Conservation (phyloP, 257 asterid genomes). For the Gentiana macrophylla region DNA sequence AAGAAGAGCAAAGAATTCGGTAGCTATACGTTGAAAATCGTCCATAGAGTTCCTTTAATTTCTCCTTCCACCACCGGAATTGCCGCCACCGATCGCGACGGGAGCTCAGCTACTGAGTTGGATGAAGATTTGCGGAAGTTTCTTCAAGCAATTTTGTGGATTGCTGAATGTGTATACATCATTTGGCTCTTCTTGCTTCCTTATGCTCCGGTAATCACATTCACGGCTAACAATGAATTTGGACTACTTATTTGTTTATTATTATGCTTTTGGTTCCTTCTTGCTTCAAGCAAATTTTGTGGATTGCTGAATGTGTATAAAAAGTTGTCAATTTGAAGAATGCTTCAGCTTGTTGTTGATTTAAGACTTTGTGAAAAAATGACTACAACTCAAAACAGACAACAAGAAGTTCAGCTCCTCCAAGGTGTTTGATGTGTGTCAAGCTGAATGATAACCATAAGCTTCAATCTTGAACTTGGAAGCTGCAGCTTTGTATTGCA, state of each 20-base stretch:
- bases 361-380: neutral
- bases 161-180: conserved; percentile 57
- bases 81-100: conserved; percentile 32
- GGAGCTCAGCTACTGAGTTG: conserved; percentile 32
- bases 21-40: neutral
- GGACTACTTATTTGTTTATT: too few species aligned
- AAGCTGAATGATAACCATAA: too few species aligned
- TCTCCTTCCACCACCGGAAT: conserved; percentile 8
- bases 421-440: too few species aligned
- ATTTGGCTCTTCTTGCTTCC: conserved; percentile 94
- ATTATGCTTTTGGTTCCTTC: neutral
- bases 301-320: neutral
- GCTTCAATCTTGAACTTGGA: too few species aligned
- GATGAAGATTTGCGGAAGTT: conserved; percentile 39
- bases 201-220: conserved; percentile 67
- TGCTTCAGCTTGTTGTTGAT: neutral
- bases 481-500: too few species aligned
- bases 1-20: conserved; percentile 9
- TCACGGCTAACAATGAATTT: neutral
- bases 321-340: neutral
- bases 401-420: too few species aligned
- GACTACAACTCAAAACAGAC: too few species aligned
- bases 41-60: conserved; percentile 12
- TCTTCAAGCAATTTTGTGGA: conserved; percentile 48
- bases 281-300: neutral